A percentile compares a stretch with the other conserved stretches of the same genome.
These are phyloP conservation scores for Sordaria brevicollis DNA, from an alignment of 495 filamentous ascomycete genomes.

Conservation along the genomic window DNA sequence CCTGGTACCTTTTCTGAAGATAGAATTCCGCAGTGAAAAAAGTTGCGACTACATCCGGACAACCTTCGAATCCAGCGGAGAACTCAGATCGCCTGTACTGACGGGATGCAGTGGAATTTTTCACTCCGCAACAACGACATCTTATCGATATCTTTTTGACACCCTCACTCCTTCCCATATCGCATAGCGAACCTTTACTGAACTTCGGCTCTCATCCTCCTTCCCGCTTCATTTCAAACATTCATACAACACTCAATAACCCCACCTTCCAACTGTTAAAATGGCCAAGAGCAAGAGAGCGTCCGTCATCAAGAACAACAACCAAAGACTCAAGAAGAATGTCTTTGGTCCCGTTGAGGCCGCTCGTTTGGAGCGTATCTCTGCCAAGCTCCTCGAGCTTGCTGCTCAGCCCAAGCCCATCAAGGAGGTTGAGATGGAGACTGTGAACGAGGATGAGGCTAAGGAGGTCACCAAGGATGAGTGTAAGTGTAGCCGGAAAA, in stretches of 20 bases:
- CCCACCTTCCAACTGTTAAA: slow-evolving; percentile 9
- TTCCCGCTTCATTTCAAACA: background rate
- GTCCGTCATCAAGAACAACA: slow-evolving; percentile 67
- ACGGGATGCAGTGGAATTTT: background rate
- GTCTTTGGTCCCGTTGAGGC: slow-evolving; percentile 71
- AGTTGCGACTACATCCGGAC: background rate
- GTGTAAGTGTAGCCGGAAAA: slow-evolving; percentile 18
- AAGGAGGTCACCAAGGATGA: slow-evolving; percentile 19
- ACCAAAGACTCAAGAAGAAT: slow-evolving; percentile 57
- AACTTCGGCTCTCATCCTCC: background rate
- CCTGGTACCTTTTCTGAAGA: background rate
- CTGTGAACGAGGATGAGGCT: slow-evolving; percentile 9
- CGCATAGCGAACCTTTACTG: background rate
- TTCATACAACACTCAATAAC: background rate
- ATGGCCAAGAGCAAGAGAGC: slow-evolving; percentile 82
- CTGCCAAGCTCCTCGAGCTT: slow-evolving; percentile 68
- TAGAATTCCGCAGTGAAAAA: background rate
- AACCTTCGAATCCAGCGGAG: background rate
- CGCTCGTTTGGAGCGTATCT: slow-evolving; percentile 66
- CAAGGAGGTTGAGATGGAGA: slow-evolving; percentile 27
- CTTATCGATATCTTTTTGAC: background rate
- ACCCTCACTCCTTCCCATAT: background rate
- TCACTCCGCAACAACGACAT: background rate
- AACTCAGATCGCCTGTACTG: background rate
- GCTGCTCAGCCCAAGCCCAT: slow-evolving; percentile 54